Evolutionary conservation across 2,329 filamentous ascomycete genomes (phyloP).

Genomic region (Cylindrodendrum hubeiense): DNA sequence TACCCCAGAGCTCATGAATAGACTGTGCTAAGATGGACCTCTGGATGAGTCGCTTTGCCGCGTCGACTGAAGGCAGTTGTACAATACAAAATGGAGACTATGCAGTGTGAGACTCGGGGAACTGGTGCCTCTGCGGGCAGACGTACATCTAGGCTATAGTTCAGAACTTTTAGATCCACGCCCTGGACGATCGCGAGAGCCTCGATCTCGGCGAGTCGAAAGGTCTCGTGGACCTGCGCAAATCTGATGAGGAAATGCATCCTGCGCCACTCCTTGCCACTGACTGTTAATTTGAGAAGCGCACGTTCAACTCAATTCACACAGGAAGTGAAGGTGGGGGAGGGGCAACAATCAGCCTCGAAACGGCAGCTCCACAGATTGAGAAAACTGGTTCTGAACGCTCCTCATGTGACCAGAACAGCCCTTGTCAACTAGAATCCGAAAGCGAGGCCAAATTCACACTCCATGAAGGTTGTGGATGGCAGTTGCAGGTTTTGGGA

Average conservation of each 20-base stretch:
- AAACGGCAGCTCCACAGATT: neutral
- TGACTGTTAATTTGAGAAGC: constrained; percentile 1
- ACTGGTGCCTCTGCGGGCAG: constrained; percentile 19
- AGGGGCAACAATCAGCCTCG: constrained; percentile 11
- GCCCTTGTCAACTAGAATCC: neutral
- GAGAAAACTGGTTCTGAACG: neutral
- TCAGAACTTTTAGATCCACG: constrained; percentile 78
- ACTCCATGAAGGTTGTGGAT: neutral
- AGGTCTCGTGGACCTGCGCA: constrained; percentile 90
- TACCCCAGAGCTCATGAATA: constrained; percentile 92
- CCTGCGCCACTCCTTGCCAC: constrained; percentile 11
- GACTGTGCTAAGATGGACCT: constrained; percentile 86
- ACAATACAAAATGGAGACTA: constrained; percentile 91
- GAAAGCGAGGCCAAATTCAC: neutral
- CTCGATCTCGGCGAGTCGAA: constrained; percentile 85
- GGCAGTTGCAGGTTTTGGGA: constrained; percentile 16
- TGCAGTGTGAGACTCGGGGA: constrained; percentile 31
- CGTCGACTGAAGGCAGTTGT: constrained; percentile 72
- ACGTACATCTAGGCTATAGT: constrained; percentile 80
- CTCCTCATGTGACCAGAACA: neutral
- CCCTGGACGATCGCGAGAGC: constrained; percentile 79
- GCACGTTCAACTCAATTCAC: constrained; percentile 11
- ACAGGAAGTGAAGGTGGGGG: constrained; percentile 27
- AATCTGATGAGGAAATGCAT: constrained; percentile 92
- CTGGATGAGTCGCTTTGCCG: constrained; percentile 75